Evolutionary conservation across 1,139 yeast genomes (phyloP).

Genomic region (Hanseniaspora gamundiae): DNA sequence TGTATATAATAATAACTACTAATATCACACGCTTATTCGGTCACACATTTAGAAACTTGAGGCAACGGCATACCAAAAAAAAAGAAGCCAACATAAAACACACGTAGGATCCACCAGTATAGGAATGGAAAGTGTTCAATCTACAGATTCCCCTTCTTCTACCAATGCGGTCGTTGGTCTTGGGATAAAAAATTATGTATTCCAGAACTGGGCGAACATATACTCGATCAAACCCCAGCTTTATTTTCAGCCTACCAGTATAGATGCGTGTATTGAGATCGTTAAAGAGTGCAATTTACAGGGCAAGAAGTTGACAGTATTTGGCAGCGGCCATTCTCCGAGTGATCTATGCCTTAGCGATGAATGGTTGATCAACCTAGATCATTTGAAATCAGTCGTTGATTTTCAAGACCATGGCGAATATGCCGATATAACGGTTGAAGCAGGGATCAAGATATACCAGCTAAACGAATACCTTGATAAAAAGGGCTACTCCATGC

Average conservation of each 20-base stretch:
- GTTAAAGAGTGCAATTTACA: constrained; percentile 51
- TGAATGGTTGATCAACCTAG: constrained; percentile 85
- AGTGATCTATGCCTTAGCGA: constrained; percentile 76
- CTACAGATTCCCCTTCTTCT: too few relatives aligned
- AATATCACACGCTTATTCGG: too few relatives aligned
- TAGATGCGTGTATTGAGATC: constrained; percentile 52
- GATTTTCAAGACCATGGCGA: constrained; percentile 37
- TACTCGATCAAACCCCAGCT: constrained; percentile 65
- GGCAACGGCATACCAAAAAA: too few relatives aligned
- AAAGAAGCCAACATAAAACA: too few relatives aligned
- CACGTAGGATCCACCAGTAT: too few relatives aligned
- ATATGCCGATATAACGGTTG: constrained; percentile 82
- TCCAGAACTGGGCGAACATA: constrained; percentile 85
- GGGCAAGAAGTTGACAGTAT: constrained; percentile 64
- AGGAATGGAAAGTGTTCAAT: too few relatives aligned
- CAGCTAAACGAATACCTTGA: constrained; percentile 63
- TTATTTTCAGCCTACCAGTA: constrained; percentile 59
- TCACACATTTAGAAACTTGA: too few relatives aligned
- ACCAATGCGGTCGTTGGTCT: neutral
- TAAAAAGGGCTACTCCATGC: constrained; percentile 60
- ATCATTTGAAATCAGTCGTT: constrained; percentile 49
- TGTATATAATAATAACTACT: too few relatives aligned
- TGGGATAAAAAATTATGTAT: constrained; percentile 17
- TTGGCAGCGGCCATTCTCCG: constrained; percentile 95
- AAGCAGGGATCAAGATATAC: constrained; percentile 80